These are phyloP conservation scores for Knoxdaviesia proteae DNA, from an alignment of 2,329 filamentous ascomycete species.

Conservation along the genomic window DNA sequence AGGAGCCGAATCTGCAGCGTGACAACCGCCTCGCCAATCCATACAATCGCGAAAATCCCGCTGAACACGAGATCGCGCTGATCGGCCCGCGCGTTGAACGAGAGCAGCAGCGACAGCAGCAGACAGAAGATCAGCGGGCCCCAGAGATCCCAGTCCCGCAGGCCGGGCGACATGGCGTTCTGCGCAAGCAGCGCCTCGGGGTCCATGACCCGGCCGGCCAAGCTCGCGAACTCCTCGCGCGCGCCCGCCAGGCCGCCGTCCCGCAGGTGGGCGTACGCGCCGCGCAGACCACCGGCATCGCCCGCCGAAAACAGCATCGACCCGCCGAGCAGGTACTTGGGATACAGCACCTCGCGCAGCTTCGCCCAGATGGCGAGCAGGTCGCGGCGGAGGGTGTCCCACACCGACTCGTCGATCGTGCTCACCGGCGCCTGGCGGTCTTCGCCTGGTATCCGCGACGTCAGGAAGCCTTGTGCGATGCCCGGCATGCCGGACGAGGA, in stretches of 20 bases:
- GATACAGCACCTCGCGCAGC: constrained; percentile 91
- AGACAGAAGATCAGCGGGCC: constrained; percentile 89
- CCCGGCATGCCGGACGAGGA: constrained; percentile 2
- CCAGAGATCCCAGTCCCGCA: constrained; percentile 97
- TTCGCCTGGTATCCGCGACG: constrained; percentile 76
- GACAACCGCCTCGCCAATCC: constrained; percentile 90
- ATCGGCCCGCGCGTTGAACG: constrained; percentile 54
- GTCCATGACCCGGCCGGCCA: constrained; percentile 42
- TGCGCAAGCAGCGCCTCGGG: constrained; percentile 36
- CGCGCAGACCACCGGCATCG: constrained; percentile 30
- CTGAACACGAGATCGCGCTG: constrained; percentile 86
- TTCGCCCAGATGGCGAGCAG: constrained; percentile 90
- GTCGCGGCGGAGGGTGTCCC: constrained; percentile 89
- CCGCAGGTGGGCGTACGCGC: constrained; percentile 40
- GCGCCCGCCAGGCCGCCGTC: constrained; percentile 37
- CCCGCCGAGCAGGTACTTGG: constrained; percentile 69
- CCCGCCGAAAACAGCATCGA: constrained; percentile 38
- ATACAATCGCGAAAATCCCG: constrained; percentile 89
- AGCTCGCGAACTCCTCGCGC: constrained; percentile 37
- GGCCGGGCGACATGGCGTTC: constrained; percentile 65
- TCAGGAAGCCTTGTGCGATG: constrained; percentile 52
- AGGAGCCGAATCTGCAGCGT: constrained; percentile 95
- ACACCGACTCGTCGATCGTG: constrained; percentile 93
- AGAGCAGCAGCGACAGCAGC: constrained; percentile 69
- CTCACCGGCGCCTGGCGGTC: constrained; percentile 76